Conservation (phyloP, 2,329 filamentous ascomycete species). For the Beauveria bassiana region DNA sequence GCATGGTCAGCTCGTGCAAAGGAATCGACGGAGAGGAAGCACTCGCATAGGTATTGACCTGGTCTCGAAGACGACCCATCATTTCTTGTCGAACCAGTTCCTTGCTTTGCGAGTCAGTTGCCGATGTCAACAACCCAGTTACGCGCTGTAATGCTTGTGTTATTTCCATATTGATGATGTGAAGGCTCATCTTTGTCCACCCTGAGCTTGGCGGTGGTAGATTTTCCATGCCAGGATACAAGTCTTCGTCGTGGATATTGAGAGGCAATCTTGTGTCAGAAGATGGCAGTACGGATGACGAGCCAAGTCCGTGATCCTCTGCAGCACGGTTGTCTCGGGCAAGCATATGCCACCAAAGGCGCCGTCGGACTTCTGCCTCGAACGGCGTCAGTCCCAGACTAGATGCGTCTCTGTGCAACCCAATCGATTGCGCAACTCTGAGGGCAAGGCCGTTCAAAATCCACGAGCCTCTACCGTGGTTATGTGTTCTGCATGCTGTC, state of each 20-base stretch:
- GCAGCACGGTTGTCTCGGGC: background rate
- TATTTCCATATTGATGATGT: too few species aligned
- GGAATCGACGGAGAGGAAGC: too few species aligned
- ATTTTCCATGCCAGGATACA: background rate
- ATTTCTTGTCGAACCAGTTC: too few species aligned
- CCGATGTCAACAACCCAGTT: too few species aligned
- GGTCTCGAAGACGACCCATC: too few species aligned
- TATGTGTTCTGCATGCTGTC: background rate
- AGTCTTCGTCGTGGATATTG: background rate
- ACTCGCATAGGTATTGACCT: too few species aligned
- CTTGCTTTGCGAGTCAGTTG: too few species aligned
- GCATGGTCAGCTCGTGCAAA: too few species aligned
- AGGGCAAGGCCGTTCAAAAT: background rate
- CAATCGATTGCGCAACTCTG: too few species aligned
- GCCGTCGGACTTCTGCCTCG: background rate
- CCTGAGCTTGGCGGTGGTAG: background rate
- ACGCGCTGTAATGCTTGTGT: too few species aligned
- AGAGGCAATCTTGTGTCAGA: background rate
- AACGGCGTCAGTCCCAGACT: too few species aligned
- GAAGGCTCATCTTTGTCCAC: background rate
- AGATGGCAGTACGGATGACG: background rate
- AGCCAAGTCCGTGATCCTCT: background rate
- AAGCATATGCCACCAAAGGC: background rate
- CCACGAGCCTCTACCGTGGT: background rate
- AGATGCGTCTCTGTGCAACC: too few species aligned